Conservation (phyloP, 345 rosid species). For the Salix purpurea region DNA sequence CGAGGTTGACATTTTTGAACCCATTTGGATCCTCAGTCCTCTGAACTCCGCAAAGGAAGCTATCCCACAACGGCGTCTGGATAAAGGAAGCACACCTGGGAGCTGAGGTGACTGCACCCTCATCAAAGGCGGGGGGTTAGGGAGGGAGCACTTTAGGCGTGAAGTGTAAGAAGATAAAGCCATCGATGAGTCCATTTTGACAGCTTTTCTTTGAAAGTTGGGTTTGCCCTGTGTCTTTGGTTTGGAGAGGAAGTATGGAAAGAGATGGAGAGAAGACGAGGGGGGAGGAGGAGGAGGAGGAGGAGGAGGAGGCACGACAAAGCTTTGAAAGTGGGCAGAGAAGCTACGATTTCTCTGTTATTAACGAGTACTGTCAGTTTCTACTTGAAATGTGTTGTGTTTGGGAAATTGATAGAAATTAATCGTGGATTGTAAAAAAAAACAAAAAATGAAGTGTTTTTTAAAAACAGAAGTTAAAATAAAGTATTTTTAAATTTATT, state of each 20-base stretch:
- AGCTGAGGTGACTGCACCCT: slow-evolving; percentile 3
- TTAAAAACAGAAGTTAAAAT: too few species aligned
- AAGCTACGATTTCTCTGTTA: neutral
- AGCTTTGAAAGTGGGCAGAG: neutral
- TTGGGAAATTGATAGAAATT: too few species aligned
- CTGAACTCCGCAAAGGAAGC: slow-evolving; percentile 38
- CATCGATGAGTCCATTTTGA: slow-evolving; percentile 8
- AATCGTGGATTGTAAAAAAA: too few species aligned
- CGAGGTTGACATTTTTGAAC: slow-evolving; percentile 14
- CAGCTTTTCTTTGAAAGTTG: neutral
- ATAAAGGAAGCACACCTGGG: slow-evolving; percentile 16
- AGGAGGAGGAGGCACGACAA: neutral
- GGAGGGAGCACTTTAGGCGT: slow-evolving; percentile 26
- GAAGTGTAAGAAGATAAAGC: slow-evolving; percentile 25
- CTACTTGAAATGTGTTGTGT: neutral
- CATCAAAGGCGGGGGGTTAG: slow-evolving; percentile 8
- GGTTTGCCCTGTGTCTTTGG: neutral
- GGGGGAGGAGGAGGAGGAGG: neutral
- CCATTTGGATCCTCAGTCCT: slow-evolving; percentile 43
- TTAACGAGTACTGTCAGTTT: neutral
- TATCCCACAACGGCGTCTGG: slow-evolving; percentile 7
- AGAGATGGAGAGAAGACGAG: neutral
- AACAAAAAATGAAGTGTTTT: too few species aligned
- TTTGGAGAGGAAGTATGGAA: neutral
- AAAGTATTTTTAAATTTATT: too few species aligned